Evolutionary conservation across 495 filamentous ascomycete species (phyloP).

Genomic region (Penicillium macrosclerotiorum): DNA sequence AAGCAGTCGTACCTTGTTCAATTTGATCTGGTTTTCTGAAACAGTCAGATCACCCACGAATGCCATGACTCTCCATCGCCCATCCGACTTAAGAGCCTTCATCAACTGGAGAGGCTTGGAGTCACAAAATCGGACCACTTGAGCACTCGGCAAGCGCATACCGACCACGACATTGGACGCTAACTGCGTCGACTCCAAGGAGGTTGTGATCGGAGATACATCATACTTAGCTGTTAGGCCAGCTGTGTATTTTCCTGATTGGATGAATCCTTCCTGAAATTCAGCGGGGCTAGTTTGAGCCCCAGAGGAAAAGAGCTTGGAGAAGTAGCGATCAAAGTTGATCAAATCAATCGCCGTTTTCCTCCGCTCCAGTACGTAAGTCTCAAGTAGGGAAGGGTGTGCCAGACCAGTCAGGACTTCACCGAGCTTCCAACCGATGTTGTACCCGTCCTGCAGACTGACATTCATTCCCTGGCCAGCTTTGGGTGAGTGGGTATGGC

Average conservation of each 20-base stretch:
- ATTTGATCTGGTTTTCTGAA: conserved; percentile 26
- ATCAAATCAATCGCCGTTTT: conserved; percentile 70
- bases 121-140: conserved; percentile 60
- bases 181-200: conserved; percentile 29
- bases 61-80: conserved; percentile 60
- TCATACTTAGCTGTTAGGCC: conserved; percentile 60
- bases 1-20: conserved; percentile 43
- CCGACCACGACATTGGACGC: conserved; percentile 50
- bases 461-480: conserved; percentile 57
- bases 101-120: conserved; percentile 56
- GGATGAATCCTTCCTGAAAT: conserved; percentile 59
- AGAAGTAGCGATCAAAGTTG: conserved; percentile 68
- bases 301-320: conserved; percentile 56
- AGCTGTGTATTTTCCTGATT: conserved; percentile 62
- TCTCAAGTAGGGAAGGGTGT: conserved; percentile 54
- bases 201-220: conserved; percentile 44
- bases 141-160: conserved; percentile 56
- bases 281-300: conserved; percentile 33
- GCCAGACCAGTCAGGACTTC: conserved; percentile 59
- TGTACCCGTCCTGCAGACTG: conserved; percentile 53
- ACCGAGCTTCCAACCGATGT: conserved; percentile 80
- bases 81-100: conserved; percentile 50
- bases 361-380: conserved; percentile 68
- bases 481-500: conserved; percentile 62
- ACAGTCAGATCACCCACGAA: conserved; percentile 54